A percentile compares a stretch with the other conserved stretches of the same genome.
These are phyloP conservation scores for Penicillium simplicissimum DNA, from an alignment of 495 filamentous ascomycete genomes.

Conservation along the genomic window DNA sequence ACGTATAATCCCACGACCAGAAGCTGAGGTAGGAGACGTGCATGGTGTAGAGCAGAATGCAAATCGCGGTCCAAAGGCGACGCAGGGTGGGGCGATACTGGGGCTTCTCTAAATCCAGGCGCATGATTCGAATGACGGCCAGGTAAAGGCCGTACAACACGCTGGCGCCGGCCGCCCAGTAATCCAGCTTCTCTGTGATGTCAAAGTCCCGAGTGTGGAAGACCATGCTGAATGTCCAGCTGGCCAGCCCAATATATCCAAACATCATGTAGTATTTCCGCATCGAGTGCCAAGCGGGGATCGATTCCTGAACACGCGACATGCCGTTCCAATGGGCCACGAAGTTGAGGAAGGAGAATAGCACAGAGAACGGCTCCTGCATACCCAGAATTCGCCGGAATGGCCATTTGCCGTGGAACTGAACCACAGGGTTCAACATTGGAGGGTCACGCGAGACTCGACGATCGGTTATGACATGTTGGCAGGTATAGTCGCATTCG, in stretches of 20 bases:
- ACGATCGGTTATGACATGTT: conserved; percentile 82
- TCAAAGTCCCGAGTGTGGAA: conserved; percentile 90
- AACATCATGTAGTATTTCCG: conserved; percentile 78
- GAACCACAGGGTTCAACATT: conserved; percentile 67
- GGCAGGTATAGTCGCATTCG: conserved; percentile 98
- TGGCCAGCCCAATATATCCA: conserved; percentile 75
- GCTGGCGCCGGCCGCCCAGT: conserved; percentile 88
- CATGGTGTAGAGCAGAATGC: conserved; percentile 65
- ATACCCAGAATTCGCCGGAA: conserved; percentile 86
- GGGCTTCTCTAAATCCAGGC: conserved; percentile 66
- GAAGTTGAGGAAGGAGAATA: conserved; percentile 91
- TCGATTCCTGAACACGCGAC: conserved; percentile 60
- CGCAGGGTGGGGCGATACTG: conserved; percentile 58
- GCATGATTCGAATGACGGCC: conserved; percentile 74
- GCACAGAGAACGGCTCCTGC: conserved; percentile 90
- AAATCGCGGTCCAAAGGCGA: conserved; percentile 72
- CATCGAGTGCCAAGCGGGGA: conserved; percentile 73
- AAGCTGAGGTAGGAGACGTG: conserved; percentile 85
- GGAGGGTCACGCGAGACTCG: conserved; percentile 67
- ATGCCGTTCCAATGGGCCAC: conserved; percentile 84
- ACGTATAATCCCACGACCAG: conserved; percentile 90
- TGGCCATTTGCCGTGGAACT: conserved; percentile 99
- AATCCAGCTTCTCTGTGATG: conserved; percentile 90
- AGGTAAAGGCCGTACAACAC: conserved; percentile 92
- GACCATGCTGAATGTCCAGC: conserved; percentile 84